phyloP scores from a whole-genome alignment of 176 grass and related monocot genomes.

The Aegilops umbellulata region DNA sequence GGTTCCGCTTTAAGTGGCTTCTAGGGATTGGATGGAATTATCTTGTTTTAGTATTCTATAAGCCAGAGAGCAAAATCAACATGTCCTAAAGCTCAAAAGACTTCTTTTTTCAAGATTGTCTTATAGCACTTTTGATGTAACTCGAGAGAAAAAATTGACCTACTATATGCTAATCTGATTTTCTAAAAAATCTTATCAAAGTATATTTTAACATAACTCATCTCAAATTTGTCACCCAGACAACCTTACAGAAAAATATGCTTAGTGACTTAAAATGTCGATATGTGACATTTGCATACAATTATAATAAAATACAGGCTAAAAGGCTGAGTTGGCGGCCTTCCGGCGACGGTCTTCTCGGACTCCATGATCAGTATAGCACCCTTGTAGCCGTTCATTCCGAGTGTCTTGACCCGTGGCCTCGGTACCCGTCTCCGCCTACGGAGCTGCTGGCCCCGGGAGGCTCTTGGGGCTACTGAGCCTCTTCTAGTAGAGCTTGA shows the following conservation, averaged over 20 bases:
- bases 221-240: not conserved
- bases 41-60: not conserved
- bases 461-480: too few species aligned
- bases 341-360: too few species aligned
- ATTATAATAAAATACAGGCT: too few species aligned
- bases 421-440: too few species aligned
- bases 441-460: too few species aligned
- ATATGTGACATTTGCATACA: too few species aligned
- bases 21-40: not conserved
- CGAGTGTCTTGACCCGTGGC: too few species aligned
- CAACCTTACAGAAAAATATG: not conserved
- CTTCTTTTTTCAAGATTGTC: not conserved
- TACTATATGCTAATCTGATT: not conserved
- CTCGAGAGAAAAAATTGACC: not conserved
- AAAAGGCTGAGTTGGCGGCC: too few species aligned
- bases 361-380: too few species aligned
- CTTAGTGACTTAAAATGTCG: too few species aligned
- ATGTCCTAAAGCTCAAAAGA: not conserved
- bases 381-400: too few species aligned
- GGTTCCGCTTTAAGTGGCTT: not conserved
- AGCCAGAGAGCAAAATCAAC: not conserved
- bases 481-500: too few species aligned
- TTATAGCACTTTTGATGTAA: not conserved
- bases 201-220: not conserved
- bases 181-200: not conserved